phyloP scores from a whole-genome alignment of 345 rosid genomes.

The Salix viminalis region DNA sequence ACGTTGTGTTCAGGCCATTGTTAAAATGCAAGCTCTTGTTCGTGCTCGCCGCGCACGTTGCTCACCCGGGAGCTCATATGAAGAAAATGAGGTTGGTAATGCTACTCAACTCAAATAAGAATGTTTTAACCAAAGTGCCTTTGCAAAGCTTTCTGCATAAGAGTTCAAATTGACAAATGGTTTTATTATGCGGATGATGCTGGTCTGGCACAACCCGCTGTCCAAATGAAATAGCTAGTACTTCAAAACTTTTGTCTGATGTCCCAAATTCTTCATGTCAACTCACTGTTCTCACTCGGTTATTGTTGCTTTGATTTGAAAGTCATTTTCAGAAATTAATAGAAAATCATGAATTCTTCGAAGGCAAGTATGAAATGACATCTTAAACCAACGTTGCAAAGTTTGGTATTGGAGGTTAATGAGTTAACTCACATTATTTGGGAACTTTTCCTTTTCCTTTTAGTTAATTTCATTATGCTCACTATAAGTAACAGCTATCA shows the following conservation, averaged over 20 bases:
- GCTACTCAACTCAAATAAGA: conserved; percentile 12
- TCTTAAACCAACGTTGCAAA: background rate
- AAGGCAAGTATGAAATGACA: background rate
- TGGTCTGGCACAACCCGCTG: background rate
- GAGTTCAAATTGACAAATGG: background rate
- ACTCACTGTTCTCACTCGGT: background rate
- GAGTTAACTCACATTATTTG: background rate
- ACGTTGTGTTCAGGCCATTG: conserved; percentile 81
- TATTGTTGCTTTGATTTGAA: background rate
- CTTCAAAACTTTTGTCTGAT: background rate
- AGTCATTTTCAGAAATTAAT: background rate
- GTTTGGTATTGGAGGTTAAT: background rate
- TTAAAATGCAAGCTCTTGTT: conserved; percentile 83
- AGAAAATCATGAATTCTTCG: background rate
- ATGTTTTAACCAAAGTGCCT: background rate
- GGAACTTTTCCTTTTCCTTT: background rate
- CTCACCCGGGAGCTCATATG: conserved; percentile 26
- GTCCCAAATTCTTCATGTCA: background rate
- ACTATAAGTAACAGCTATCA: background rate
- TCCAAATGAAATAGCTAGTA: background rate
- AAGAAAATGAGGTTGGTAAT: conserved; percentile 32
- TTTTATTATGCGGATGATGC: background rate
- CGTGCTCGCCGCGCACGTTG: conserved; percentile 61
- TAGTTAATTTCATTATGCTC: background rate
- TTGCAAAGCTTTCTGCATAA: background rate